Evolutionary conservation across 2,329 filamentous ascomycete species (phyloP).

Genomic region (Periconia macrospinosa): DNA sequence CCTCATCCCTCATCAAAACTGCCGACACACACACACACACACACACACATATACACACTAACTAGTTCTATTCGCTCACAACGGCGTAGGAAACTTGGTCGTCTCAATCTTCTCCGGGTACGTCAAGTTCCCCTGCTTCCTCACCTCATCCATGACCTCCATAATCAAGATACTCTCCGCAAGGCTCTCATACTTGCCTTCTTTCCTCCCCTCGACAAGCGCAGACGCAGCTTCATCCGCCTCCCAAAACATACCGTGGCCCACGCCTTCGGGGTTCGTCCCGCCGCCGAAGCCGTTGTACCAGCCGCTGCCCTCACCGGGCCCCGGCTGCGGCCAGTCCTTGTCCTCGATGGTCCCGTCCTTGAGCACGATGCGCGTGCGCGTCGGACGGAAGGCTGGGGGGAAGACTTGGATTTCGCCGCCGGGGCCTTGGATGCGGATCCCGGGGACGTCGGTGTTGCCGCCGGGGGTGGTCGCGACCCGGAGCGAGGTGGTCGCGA

Average conservation of each 20-base stretch:
- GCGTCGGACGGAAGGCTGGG: conserved; percentile 69
- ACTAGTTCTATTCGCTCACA: conserved; percentile 17
- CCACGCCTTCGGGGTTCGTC: conserved; percentile 57
- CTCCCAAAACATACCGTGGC: conserved; percentile 88
- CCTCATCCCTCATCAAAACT: too few species aligned
- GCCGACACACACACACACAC: too few species aligned
- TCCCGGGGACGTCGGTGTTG: conserved; percentile 63
- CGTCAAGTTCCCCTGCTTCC: conserved; percentile 62
- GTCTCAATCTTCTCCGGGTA: conserved; percentile 70
- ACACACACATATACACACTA: too few species aligned
- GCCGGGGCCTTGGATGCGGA: conserved; percentile 77
- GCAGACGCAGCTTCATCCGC: conserved; percentile 78
- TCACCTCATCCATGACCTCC: conserved; percentile 74
- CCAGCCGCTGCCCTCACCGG: conserved; percentile 51
- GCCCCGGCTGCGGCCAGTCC: conserved; percentile 49
- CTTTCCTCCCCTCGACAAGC: conserved; percentile 73
- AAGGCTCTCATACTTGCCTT: conserved; percentile 66
- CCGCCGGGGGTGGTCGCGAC: conserved; percentile 57
- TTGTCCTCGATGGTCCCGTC: conserved; percentile 54
- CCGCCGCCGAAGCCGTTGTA: conserved; percentile 50
- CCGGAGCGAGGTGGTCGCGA: conserved; percentile 58
- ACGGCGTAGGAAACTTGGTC: conserved; percentile 32
- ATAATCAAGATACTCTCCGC: conserved; percentile 84
- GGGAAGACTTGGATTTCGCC: conserved; percentile 82
- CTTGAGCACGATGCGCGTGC: conserved; percentile 63